Base-by-base conservation (phyloP, 495 filamentous ascomycete species). In the Aspergillus saccharolyticus region DNA sequence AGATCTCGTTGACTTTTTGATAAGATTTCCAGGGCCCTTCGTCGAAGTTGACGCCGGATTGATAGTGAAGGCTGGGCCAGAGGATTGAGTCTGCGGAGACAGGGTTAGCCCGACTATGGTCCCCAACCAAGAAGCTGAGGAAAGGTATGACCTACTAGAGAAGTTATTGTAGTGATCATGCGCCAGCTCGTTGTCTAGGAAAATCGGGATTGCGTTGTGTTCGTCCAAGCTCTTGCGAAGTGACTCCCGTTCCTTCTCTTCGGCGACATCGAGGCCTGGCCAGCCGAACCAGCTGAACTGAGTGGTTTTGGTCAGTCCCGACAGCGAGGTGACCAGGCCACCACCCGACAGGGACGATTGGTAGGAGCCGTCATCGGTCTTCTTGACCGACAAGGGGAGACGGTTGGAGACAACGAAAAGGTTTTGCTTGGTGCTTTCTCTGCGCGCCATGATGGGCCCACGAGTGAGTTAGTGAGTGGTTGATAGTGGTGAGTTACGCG, bases 51-150 rank as follows among this genome's bases (percentile, higher is more conserved):
- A 96, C 90, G 50, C 90, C 91, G 14, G 91, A 89, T 66, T 96
- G 91, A 71, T 96, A 97, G 76, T 96, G 93, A 67, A 97, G 91
- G 14, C 96, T 84, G 4, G 93, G 93, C 93, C 93, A 97, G 28
- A 96, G 83, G 61, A 96, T 96, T 1, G 88, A 89, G 69, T 97
- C 91, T 94, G 63, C 17, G n/a, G n/a, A 20, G 24, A n/a, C 30
- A 30, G 56, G 25, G 20, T 49, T 2, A 22, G 9, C 18, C 33
- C 28, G 64, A 33, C 19, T 22, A n/a, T 44, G 9, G 42, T 16
- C 18, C 16, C 18, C 39, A 24, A 24, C 15, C 17, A 21, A 14
- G 21, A 12, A 30, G 19, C 16, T 9, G 22, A 30, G 14, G 10
- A 21, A 21, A 30, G 22, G 10, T 15, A 15, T 12, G 10, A 28